Evolutionary conservation across 2,329 filamentous ascomycete species (phyloP).

Genomic region (Sordariomycetes sp.): DNA sequence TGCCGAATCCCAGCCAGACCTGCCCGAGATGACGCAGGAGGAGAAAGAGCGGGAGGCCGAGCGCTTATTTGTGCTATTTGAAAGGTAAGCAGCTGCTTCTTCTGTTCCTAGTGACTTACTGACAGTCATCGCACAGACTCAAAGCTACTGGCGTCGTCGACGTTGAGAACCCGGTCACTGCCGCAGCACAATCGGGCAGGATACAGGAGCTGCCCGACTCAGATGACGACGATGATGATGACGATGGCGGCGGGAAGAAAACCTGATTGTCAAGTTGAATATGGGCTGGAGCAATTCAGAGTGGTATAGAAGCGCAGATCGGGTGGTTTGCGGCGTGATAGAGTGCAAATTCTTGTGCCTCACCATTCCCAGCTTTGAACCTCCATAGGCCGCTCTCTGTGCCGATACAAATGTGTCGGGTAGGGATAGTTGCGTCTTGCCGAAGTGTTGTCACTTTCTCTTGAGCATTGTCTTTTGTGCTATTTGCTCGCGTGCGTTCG

Average conservation of each 20-base stretch:
- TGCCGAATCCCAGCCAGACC: slow-evolving; percentile 48
- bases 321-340: too few relatives aligned
- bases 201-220: slow-evolving; percentile 51
- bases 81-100: slow-evolving; percentile 45
- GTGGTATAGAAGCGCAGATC: not conserved
- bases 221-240: slow-evolving; percentile 37
- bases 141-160: slow-evolving; percentile 68
- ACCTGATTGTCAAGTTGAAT: not conserved
- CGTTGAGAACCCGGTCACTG: slow-evolving; percentile 69
- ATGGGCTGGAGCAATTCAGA: not conserved
- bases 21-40: slow-evolving; percentile 74
- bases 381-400: too few relatives aligned
- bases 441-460: too few relatives aligned
- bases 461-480: too few relatives aligned
- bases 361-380: too few relatives aligned
- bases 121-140: slow-evolving; percentile 31
- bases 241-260: slow-evolving; percentile 16
- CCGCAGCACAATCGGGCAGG: slow-evolving; percentile 59
- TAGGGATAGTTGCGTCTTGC: too few relatives aligned
- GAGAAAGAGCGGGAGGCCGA: slow-evolving; percentile 93
- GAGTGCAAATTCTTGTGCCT: too few relatives aligned
- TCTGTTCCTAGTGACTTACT: not conserved
- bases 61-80: slow-evolving; percentile 80
- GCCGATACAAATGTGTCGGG: too few relatives aligned
- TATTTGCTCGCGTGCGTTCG: too few relatives aligned